Percentiles rank a stretch among this genome's conserved stretches.
Evolutionary conservation across 306 rosid species (phyloP).

Genomic region (Crataegus laevigata): DNA sequence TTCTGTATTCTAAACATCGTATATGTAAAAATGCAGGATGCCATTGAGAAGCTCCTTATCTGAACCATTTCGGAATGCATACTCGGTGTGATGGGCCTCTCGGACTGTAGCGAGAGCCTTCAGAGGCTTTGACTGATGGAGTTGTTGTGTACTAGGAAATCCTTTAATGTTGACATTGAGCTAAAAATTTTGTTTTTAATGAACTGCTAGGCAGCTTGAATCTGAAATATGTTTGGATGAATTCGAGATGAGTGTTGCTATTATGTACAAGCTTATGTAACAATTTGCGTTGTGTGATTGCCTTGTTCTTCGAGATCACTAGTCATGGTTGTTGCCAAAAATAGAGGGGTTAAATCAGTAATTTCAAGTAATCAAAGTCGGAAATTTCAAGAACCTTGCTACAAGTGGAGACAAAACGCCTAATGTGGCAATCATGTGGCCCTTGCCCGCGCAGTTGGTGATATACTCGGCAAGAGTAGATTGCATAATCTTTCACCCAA

Average conservation of each 20-base stretch:
- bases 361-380: no score
- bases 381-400: no score
- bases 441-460: conserved; percentile 41
- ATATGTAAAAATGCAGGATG: conserved; percentile 47
- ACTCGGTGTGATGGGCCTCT: conserved; percentile 80
- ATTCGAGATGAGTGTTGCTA: conserved; percentile 14
- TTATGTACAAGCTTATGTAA: conserved; percentile 6
- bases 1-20: conserved; percentile 8
- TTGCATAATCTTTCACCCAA: no score
- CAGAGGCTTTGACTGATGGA: conserved; percentile 84
- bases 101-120: conserved; percentile 40
- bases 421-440: conserved; percentile 35
- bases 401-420: no score
- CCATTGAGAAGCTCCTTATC: conserved; percentile 87
- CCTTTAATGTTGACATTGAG: conserved; percentile 20
- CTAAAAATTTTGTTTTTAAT: conserved; percentile 13
- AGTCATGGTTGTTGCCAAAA: no score
- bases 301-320: neutral
- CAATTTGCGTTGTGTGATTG: conserved; percentile 5
- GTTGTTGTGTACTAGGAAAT: conserved; percentile 32
- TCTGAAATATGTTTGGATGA: conserved; percentile 11
- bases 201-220: conserved; percentile 4
- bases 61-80: conserved; percentile 21
- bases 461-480: no score
- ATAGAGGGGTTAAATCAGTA: no score